phyloP scores from a whole-genome alignment of 1,139 yeast genomes.

The Yamadazyma aaseri region DNA sequence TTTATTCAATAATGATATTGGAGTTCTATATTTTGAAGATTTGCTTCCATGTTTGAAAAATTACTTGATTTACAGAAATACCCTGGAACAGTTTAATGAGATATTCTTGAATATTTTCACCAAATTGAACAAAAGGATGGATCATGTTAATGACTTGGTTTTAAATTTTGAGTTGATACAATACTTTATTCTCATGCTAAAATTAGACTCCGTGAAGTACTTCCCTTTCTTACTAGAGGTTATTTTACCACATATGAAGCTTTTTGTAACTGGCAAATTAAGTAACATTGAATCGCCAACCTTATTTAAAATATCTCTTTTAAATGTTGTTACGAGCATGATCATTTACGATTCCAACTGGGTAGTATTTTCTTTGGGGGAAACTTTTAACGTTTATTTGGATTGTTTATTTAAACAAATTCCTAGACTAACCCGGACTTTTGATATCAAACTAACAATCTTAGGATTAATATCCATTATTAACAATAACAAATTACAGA shows the following conservation, averaged over 20 bases:
- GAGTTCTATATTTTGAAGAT: conserved; percentile 70
- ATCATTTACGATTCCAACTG: conserved; percentile 59
- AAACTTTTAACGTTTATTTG: conserved; percentile 53
- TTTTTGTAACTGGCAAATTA: conserved; percentile 3
- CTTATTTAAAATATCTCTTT: conserved; percentile 51
- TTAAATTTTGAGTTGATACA: conserved; percentile 56
- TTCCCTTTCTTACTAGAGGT: conserved; percentile 10
- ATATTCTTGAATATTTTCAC: conserved; percentile 9
- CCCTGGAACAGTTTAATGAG: conserved; percentile 6
- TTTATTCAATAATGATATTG: conserved; percentile 51
- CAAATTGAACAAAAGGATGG: conserved; percentile 28
- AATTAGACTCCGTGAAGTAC: conserved; percentile 22
- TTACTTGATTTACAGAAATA: conserved; percentile 54
- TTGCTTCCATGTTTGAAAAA: conserved; percentile 73
- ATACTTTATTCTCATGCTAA: conserved; percentile 50
- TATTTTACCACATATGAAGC: conserved; percentile 4
- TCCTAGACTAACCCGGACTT: conserved; percentile 66
- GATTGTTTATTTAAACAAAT: conserved; percentile 64
- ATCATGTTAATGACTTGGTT: conserved; percentile 51
- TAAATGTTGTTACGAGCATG: conserved; percentile 67
- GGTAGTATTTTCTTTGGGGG: conserved; percentile 55
- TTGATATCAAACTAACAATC: conserved; percentile 73
- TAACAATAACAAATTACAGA: conserved; percentile 24
- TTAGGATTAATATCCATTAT: conserved; percentile 64
- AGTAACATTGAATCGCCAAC: conserved; percentile 7